These are phyloP conservation scores for Mycena galericulata DNA, from an alignment of 768 basidiomycete genomes.

Conservation along the genomic window DNA sequence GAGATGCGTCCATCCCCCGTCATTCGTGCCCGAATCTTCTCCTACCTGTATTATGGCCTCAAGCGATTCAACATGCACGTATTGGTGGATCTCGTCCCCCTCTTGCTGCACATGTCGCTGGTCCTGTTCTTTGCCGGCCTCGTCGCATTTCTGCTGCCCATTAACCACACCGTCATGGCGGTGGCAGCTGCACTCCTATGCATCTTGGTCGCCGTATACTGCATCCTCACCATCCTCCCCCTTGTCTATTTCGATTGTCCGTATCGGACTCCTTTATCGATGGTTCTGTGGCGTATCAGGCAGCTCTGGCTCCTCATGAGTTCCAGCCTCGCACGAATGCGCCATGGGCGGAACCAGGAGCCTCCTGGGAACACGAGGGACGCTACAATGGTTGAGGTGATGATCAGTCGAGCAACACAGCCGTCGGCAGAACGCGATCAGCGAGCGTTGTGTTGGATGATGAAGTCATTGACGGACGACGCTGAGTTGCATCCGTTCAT, in stretches of 20 bases:
- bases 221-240: background rate
- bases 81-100: conserved; percentile 5
- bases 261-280: conserved; percentile 5
- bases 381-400: background rate
- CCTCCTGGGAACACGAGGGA: background rate
- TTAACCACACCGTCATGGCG: background rate
- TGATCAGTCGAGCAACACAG: background rate
- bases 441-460: background rate
- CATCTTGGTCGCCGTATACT: background rate
- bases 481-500: background rate
- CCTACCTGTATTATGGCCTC: conserved; percentile 7
- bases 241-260: conserved; percentile 2
- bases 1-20: background rate
- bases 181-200: background rate
- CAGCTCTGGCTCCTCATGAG: background rate
- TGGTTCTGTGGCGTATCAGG: background rate
- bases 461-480: conserved; percentile 9
- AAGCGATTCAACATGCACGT: conserved; percentile 1
- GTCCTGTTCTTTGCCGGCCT: conserved; percentile 15
- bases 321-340: background rate
- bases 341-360: background rate
- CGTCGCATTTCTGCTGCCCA: conserved; percentile 4
- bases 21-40: conserved; percentile 1
- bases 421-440: background rate
- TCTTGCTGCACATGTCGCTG: conserved; percentile 5